These are phyloP conservation scores for Grosmannia penicillata DNA, from an alignment of 2,329 filamentous ascomycete species.

Conservation along the genomic window DNA sequence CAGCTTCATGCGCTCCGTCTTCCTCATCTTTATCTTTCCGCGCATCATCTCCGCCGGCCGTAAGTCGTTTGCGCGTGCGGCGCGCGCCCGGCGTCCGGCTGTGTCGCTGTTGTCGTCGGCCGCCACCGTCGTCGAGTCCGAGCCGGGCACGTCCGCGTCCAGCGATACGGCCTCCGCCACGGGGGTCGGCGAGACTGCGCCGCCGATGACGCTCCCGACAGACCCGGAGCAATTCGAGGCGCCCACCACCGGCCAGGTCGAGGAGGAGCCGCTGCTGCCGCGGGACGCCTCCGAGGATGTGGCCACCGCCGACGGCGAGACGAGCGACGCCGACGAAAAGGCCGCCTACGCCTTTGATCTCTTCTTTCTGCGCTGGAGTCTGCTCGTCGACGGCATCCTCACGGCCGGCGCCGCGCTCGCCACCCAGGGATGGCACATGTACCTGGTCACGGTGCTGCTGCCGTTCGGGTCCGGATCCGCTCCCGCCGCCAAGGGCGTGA, in stretches of 20 bases:
- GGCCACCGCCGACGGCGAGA: too few species aligned
- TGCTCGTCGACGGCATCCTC: constrained; percentile 48
- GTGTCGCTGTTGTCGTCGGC: too few species aligned
- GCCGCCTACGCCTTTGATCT: constrained; percentile 48
- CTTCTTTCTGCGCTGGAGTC: constrained; percentile 49
- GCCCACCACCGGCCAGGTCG: constrained; percentile 22
- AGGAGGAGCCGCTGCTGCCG: constrained; percentile 27
- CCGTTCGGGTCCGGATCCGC: constrained; percentile 57
- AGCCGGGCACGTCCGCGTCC: neutral
- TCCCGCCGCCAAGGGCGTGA: constrained; percentile 57
- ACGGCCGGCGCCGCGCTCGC: constrained; percentile 50
- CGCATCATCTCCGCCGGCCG: constrained; percentile 28
- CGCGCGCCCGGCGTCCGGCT: neutral
- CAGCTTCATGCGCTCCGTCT: constrained; percentile 37
- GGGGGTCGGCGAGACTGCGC: too few species aligned
- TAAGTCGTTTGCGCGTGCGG: constrained; percentile 12
- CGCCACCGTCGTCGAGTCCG: constrained; percentile 2
- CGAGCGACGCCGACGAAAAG: constrained; percentile 18
- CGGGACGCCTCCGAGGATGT: neutral
- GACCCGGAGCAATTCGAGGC: constrained; percentile 27
- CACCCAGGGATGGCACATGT: constrained; percentile 51
- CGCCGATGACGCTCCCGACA: constrained; percentile 17
- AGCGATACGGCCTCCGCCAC: neutral
- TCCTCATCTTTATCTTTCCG: constrained; percentile 38
- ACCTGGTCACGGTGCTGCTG: constrained; percentile 47